Percentiles rank a stretch among this genome's conserved stretches.
Conservation (phyloP, 345 rosid species). For the Lenwebbia sp. region DNA sequence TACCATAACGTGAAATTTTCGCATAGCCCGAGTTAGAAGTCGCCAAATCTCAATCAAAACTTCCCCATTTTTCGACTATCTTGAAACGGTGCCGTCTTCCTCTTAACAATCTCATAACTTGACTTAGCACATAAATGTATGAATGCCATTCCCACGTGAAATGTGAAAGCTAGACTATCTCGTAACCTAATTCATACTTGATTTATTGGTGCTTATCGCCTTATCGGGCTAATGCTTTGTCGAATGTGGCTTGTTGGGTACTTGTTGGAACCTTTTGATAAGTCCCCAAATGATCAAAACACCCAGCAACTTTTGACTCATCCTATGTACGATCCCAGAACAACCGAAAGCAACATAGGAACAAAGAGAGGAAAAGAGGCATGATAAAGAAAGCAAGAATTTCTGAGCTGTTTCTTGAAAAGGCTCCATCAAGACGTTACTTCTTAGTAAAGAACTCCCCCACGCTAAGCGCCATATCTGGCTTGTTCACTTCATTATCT, state of each 20-base stretch:
- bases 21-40: background rate
- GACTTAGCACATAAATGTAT: background rate
- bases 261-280: background rate
- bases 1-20: background rate
- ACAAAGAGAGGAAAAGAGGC: background rate
- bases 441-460: background rate
- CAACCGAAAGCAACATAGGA: background rate
- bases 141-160: background rate
- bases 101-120: background rate
- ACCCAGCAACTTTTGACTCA: background rate
- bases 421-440: background rate
- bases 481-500: background rate
- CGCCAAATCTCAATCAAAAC: background rate
- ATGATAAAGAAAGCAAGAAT: background rate
- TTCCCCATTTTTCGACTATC: background rate
- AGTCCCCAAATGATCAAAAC: background rate
- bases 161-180: background rate
- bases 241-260: background rate
- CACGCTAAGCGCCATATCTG: background rate
- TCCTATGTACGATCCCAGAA: background rate
- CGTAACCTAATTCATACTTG: background rate
- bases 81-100: background rate
- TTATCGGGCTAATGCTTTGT: background rate
- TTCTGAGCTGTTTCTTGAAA: conserved; percentile 2
- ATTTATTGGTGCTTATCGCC: background rate